Percentiles rank a stretch among this genome's conserved stretches.
phyloP scores from a whole-genome alignment of 2,329 filamentous ascomycete genomes.

The Hymenoscyphus fraxineus region DNA sequence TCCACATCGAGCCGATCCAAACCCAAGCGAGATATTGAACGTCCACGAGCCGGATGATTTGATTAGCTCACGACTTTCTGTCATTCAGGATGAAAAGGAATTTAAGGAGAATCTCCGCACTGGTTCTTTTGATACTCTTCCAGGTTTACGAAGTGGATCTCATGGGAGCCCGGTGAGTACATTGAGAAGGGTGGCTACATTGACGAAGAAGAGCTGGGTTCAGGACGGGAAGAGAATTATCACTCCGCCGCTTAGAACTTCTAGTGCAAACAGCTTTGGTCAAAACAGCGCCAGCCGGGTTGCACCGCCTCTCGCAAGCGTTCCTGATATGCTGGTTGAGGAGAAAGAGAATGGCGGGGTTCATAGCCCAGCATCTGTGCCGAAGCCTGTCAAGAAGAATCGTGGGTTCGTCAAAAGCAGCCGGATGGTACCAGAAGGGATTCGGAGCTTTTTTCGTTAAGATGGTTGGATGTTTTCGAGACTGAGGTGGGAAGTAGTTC shows the following conservation, averaged over 20 bases:
- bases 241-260: constrained; percentile 28
- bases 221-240: constrained; percentile 29
- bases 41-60: constrained; percentile 21
- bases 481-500: neutral
- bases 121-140: constrained; percentile 22
- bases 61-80: constrained; percentile 23
- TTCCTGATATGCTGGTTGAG: constrained; percentile 19
- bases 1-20: constrained; percentile 16
- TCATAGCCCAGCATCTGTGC: neutral
- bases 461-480: neutral
- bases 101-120: constrained; percentile 22
- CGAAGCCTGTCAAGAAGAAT: constrained; percentile 21
- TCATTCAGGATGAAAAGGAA: constrained; percentile 30
- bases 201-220: constrained; percentile 29
- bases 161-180: constrained; percentile 23
- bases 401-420: constrained; percentile 25
- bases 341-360: constrained; percentile 27
- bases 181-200: constrained; percentile 25
- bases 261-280: constrained; percentile 28
- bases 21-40: constrained; percentile 16
- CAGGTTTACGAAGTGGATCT: constrained; percentile 10
- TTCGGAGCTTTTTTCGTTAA: constrained; percentile 33
- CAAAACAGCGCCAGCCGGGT: constrained; percentile 14
- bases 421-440: constrained; percentile 25
- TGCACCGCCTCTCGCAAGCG: constrained; percentile 12